Conservation (phyloP, 1,284 basidiomycete genomes). For the Sporisorium iseilematis-ciliati region DNA sequence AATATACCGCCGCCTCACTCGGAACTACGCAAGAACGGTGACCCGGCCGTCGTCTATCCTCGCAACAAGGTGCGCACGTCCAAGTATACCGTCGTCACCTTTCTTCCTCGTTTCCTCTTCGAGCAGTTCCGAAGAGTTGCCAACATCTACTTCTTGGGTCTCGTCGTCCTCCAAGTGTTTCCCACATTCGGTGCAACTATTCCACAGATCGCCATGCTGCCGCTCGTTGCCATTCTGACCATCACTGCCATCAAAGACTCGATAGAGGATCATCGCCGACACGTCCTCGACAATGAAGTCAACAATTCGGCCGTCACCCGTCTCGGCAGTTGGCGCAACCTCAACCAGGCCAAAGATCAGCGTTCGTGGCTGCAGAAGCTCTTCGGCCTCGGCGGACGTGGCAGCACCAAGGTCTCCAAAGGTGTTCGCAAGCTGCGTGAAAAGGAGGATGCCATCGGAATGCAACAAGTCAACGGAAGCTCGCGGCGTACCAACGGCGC, state of each 20-base stretch:
- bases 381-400: constrained; percentile 74
- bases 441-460: constrained; percentile 76
- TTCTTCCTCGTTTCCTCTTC: constrained; percentile 76
- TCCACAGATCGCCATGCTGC: constrained; percentile 85
- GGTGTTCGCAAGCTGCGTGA: constrained; percentile 88
- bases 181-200: constrained; percentile 89
- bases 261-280: constrained; percentile 91
- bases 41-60: constrained; percentile 82
- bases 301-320: constrained; percentile 89
- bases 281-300: constrained; percentile 86
- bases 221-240: constrained; percentile 85
- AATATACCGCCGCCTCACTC: constrained; percentile 72
- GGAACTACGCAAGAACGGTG: constrained; percentile 79
- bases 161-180: constrained; percentile 89
- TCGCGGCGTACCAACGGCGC: constrained; percentile 73
- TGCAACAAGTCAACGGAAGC: constrained; percentile 53
- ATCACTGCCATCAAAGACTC: constrained; percentile 96
- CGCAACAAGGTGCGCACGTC: constrained; percentile 95
- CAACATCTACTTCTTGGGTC: constrained; percentile 89
- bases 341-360: constrained; percentile 85
- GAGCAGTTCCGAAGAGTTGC: constrained; percentile 77
- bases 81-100: constrained; percentile 91
- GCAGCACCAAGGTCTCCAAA: constrained; percentile 75
- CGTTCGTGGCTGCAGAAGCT: constrained; percentile 81
- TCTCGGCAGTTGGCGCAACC: constrained; percentile 87